These are phyloP conservation scores for Aspergillus felis DNA, from an alignment of 2,329 filamentous ascomycete genomes.

Conservation along the genomic window DNA sequence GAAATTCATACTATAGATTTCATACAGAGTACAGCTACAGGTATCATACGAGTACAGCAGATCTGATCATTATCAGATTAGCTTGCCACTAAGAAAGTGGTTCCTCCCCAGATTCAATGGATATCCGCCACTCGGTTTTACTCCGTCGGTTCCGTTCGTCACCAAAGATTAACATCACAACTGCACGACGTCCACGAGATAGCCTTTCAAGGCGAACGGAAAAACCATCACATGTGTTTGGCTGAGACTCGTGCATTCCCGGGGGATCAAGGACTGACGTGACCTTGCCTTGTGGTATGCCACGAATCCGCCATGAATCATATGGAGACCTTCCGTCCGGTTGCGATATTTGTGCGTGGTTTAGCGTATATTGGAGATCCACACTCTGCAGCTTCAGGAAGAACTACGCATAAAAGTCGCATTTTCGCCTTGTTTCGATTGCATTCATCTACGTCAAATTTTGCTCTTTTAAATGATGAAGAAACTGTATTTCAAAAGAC, in stretches of 20 bases:
- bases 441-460: slow-evolving; percentile 4
- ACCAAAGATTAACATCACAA: neutral
- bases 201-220: neutral
- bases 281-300: neutral
- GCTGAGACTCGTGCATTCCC: neutral
- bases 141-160: neutral
- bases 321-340: neutral
- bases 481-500: neutral
- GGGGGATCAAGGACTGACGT: neutral
- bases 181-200: neutral
- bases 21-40: too few relatives aligned
- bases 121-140: neutral
- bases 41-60: neutral
- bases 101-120: neutral
- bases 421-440: slow-evolving; percentile 15
- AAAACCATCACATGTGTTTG: neutral
- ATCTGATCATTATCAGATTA: neutral
- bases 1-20: neutral
- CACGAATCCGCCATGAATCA: neutral
- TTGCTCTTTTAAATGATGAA: neutral
- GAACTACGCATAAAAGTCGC: slow-evolving; percentile 31
- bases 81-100: neutral
- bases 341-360: slow-evolving; percentile 37
- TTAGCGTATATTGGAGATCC: slow-evolving; percentile 9
- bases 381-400: neutral